Base-by-base conservation (phyloP, 2,329 filamentous ascomycete species). In the Xylariaceae sp. region DNA sequence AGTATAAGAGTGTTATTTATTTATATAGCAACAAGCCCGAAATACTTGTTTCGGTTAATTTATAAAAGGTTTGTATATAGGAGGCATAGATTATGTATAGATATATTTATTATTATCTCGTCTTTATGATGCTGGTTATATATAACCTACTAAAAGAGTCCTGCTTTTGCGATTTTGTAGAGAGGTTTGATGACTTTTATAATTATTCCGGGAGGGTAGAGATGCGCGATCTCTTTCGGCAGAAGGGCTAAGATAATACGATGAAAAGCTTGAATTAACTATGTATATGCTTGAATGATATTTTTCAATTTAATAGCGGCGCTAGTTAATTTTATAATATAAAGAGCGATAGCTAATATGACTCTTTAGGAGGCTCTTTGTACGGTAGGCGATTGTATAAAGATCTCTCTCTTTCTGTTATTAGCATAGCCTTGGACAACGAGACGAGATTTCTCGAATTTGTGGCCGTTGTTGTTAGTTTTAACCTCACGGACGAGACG, bases 231-330 rank as follows among this genome's bases (percentile, higher is more conserved):
- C 14, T 29, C 14, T 29, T 8, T 29, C 8, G 14, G 25, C 14
- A 29, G 14, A 8, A 8, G 8, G 14, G 25, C 25, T 8, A 8
- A 29, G 25, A 29, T 21, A 11, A 11, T 38, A 38, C 17, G 11
- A 22, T 7, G 6, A 20, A 38, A 38, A 38, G 22, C 17, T 22
- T 8, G 7, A 20, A 20, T 11, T 38, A 22, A 19, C 22, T 38
- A 38, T 8, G 17, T 22, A 38, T 38, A 38, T 11, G 36, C 16
- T 38, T 38, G 16, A 20, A 38, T 38, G 22, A 38, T 38, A 38
- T 38, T 38, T 22, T 38, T 38, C 6, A 22, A 22, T 20, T 19
- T 11, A 22, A 38, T 38, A 22, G 19, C 22, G 16, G 7, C 7
- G 6, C 22, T 38, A 38, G 6, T 22, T 38, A 10, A 10, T 35